Conservation (phyloP, 2,329 filamentous ascomycete genomes). For the Penicillium thymicola region DNA sequence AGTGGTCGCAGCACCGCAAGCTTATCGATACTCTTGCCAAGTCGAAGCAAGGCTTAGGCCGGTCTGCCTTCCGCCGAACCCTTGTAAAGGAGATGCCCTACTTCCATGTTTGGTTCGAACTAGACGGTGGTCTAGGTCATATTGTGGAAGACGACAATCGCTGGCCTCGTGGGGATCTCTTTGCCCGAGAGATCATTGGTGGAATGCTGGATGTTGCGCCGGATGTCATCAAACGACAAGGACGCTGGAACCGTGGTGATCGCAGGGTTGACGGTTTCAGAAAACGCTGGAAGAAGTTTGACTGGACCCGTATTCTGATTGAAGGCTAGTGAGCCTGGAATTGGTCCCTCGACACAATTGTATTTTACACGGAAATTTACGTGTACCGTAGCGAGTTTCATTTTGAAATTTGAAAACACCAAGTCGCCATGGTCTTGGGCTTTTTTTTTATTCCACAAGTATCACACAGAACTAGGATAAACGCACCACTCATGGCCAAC, state of each 20-base stretch:
- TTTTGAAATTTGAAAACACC: neutral
- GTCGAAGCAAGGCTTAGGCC: conserved; percentile 64
- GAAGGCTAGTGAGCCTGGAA: conserved; percentile 38
- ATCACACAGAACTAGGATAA: neutral
- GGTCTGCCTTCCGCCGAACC: conserved; percentile 73
- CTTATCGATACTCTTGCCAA: conserved; percentile 76
- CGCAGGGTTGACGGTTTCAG: conserved; percentile 70
- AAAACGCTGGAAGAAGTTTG: conserved; percentile 86
- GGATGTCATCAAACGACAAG: conserved; percentile 85
- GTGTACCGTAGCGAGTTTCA: neutral
- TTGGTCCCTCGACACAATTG: neutral
- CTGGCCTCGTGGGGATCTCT: conserved; percentile 90
- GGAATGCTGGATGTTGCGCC: conserved; percentile 84
- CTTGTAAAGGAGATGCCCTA: conserved; percentile 97
- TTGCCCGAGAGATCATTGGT: conserved; percentile 85
- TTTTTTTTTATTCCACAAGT: neutral
- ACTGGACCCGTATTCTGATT: conserved; percentile 70
- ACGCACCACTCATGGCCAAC: neutral
- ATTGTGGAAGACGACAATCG: conserved; percentile 79
- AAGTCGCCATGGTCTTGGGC: neutral
- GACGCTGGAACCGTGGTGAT: conserved; percentile 71
- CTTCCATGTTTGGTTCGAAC: conserved; percentile 92
- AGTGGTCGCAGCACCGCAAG: conserved; percentile 95
- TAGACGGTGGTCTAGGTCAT: conserved; percentile 90
- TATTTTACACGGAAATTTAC: neutral